Evolutionary conservation across 352 stramenopile genomes (phyloP), one percentile per base, ranked within the genome.

Genomic region (Pythium oligandrum): DNA sequence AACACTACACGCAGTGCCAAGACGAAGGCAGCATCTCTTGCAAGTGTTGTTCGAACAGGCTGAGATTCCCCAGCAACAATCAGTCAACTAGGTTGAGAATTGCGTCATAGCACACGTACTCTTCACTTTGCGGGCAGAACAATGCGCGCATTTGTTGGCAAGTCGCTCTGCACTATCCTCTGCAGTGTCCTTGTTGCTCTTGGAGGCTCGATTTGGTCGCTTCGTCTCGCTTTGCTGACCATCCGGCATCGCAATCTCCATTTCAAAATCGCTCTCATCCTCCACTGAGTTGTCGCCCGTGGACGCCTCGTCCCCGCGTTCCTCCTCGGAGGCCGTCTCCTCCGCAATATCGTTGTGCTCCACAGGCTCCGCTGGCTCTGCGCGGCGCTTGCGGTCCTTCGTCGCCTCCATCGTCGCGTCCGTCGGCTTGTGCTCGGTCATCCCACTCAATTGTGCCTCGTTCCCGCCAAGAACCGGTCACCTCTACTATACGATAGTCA

Each of bases 11-110:
- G 62, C 57, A 7, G 57, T 55, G 8, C 54, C 58, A n/a, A 60
- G 64, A n/a, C 60, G 57, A 26, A 88, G 40, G 30, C 81, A 91
- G 59, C 81, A 91, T 51, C 79, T 78, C 53, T 88, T 91, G 60
- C 81, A 91, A n/a, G 78, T 68, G 11, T 59, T 56, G 40, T 72
- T 75, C 17, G 51, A 33, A 52, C 81, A 91, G 26, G 59, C 63
- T 80, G 40, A 2, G 46, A 55, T 7, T 7, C 42, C 1, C 10
- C 34, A 36, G 49, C 43, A 53, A 10, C 26, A 34, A 4, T 5
- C 3, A 34, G 12, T 32, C 36, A 12, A 35, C 2, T 37, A 10
- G 9, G 9, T 7, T 40, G 30, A 26, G 42, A 32, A 34, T n/a
- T 6, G 8, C 37, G 4, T 37, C 17, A 7, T 3, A 6, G 3